Conservation (phyloP, 1,139 yeast species). For the Lodderomyces orthopsilosis region DNA sequence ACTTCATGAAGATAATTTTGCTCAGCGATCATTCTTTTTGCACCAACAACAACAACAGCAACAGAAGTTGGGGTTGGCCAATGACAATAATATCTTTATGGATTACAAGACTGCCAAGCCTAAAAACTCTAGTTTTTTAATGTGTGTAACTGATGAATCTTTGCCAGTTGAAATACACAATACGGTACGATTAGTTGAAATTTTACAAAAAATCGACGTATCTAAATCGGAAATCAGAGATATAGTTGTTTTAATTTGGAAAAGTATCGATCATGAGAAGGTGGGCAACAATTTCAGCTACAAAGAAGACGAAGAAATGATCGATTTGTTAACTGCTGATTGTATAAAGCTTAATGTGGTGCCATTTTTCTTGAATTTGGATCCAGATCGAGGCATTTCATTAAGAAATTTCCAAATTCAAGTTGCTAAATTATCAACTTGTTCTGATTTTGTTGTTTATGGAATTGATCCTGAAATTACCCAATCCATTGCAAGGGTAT, state of each 20-base stretch:
- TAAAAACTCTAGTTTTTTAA: constrained; percentile 38
- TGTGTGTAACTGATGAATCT: constrained; percentile 43
- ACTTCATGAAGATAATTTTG: constrained; percentile 48
- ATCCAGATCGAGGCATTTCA: constrained; percentile 67
- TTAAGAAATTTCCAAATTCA: constrained; percentile 77
- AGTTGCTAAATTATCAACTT: constrained; percentile 63
- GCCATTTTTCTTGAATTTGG: constrained; percentile 55
- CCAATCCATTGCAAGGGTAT: constrained; percentile 44
- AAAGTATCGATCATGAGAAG: constrained; percentile 2
- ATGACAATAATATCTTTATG: constrained; percentile 7
- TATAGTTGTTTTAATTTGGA: constrained; percentile 21
- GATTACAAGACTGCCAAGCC: constrained; percentile 17
- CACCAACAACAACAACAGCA: constrained; percentile 21
- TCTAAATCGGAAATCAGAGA: constrained; percentile 34
- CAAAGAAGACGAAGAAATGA: constrained; percentile 6
- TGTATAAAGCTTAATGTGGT: constrained; percentile 41
- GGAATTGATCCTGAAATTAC: constrained; percentile 36
- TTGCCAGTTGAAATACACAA: constrained; percentile 47
- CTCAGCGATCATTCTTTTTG: constrained; percentile 45
- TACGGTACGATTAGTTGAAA: constrained; percentile 57
- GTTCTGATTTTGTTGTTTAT: constrained; percentile 70
- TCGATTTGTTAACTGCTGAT: constrained; percentile 36
- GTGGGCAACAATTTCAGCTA: background rate
- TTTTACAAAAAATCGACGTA: constrained; percentile 49
- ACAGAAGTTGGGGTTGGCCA: background rate